These are phyloP conservation scores for Xanthoconium stramineum DNA, from an alignment of 768 basidiomycete species.

Conservation along the genomic window DNA sequence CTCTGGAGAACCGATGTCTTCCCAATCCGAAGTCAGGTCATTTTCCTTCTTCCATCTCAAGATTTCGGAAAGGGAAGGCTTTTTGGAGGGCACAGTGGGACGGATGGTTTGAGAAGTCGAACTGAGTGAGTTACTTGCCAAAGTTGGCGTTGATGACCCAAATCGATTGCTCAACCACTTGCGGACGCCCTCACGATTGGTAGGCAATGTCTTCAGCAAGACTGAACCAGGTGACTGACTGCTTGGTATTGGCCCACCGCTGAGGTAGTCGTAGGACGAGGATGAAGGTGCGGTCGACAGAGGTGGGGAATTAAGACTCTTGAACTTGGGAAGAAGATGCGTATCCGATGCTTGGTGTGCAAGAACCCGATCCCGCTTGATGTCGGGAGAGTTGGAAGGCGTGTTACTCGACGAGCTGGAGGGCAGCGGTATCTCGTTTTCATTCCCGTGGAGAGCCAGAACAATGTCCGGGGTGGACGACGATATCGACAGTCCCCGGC, in stretches of 20 bases:
- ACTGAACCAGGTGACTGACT: slow-evolving; percentile 35
- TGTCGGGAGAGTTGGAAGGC: slow-evolving; percentile 47
- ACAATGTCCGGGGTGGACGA: slow-evolving; percentile 49
- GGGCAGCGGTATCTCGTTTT: slow-evolving; percentile 41
- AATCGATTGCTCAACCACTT: slow-evolving; percentile 73
- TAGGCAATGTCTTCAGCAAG: slow-evolving; percentile 53
- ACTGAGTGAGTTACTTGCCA: slow-evolving; percentile 35
- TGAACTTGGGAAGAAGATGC: slow-evolving; percentile 56
- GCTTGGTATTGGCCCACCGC: slow-evolving; percentile 26
- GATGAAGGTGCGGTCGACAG: slow-evolving; percentile 44
- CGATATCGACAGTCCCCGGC: slow-evolving; percentile 48
- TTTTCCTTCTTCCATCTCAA: slow-evolving; percentile 54
- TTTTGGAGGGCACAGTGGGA: slow-evolving; percentile 47
- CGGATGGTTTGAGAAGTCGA: slow-evolving; percentile 32
- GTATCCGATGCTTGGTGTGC: slow-evolving; percentile 71
- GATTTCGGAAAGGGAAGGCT: slow-evolving; percentile 66
- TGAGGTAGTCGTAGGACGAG: slow-evolving; percentile 52
- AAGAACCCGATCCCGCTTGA: slow-evolving; percentile 55
- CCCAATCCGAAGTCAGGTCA: slow-evolving; percentile 61
- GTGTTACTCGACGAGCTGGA: slow-evolving; percentile 51
- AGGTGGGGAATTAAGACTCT: slow-evolving; percentile 37
- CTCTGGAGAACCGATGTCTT: slow-evolving; percentile 48
- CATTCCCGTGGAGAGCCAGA: slow-evolving; percentile 42
- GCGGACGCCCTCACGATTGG: slow-evolving; percentile 73
- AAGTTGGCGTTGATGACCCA: slow-evolving; percentile 40